phyloP scores from a whole-genome alignment of 495 filamentous ascomycete genomes.

The Cryomyces minteri region DNA sequence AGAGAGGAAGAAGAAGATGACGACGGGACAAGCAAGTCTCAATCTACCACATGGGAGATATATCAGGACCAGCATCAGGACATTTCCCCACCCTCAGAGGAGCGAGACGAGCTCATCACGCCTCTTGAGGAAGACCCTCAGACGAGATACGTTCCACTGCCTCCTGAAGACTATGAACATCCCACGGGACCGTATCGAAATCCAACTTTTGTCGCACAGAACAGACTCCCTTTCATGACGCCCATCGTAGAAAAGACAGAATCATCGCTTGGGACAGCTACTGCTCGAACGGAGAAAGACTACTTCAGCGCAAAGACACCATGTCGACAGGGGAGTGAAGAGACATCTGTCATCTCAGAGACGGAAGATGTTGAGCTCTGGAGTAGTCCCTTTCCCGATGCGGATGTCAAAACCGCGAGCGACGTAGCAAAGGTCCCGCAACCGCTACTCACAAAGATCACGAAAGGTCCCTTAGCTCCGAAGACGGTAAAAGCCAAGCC shows the following conservation, averaged over 20 bases:
- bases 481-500: conserved; percentile 1
- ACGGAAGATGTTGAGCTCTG: conserved; percentile 33
- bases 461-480: neutral
- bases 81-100: neutral
- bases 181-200: conserved; percentile 61
- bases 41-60: conserved; percentile 1
- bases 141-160: conserved; percentile 42
- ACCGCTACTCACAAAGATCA: conserved; percentile 23
- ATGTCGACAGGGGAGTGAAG: conserved; percentile 28
- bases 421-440: conserved; percentile 24
- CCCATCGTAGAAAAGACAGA: conserved; percentile 94
- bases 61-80: neutral
- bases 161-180: conserved; percentile 69
- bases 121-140: conserved; percentile 8
- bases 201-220: conserved; percentile 57
- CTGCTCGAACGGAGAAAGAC: conserved; percentile 31
- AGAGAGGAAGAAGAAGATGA: conserved; percentile 22
- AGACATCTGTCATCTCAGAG: conserved; percentile 24
- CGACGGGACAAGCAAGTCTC: conserved; percentile 9
- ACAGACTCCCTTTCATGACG: conserved; percentile 91
- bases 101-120: conserved; percentile 16
- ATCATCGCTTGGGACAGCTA: conserved; percentile 51
- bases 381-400: conserved; percentile 53
- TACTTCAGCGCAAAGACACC: conserved; percentile 58
- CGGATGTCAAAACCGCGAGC: conserved; percentile 23